Base-by-base conservation (phyloP, 208 protist genomes). In the Crithidia mellificae region DNA sequence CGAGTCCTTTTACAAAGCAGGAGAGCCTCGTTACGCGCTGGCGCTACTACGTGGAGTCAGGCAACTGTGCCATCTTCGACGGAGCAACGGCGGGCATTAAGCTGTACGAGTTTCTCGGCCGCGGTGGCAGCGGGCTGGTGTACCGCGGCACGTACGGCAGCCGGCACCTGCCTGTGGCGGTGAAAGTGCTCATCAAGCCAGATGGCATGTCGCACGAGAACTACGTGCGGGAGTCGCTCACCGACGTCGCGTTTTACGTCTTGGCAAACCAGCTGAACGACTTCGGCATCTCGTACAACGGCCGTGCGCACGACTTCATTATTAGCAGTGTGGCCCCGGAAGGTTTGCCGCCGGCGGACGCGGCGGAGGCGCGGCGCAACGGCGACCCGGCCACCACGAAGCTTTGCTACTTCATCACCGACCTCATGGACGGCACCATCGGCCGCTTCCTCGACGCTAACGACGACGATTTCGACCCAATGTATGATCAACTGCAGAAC, bases 371-470 rank as follows among this genome's bases (percentile, higher is more conserved):
- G 30, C 68, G 75, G 15, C 74, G 74, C 24, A 65, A 65, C 29
- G 63, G 11, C 0, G 69, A 85, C 19, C n/a, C 61, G 2, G 39
- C 38, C 20, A 68, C 58, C 2, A 79, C 73, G 17, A 74, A 78
- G 51, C 84, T 96, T 47, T 93, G 88, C 73, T 96, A 94, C 77
- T 58, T 94, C 17, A 63, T 93, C 2, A 91, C 81, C 2, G 78
- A 90, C 55, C 67, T 93, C 29, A 93, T 96, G 91, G 91, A 96
- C 68, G 87, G 85, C 47, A 90, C 86, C 8, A 43, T 96, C 27
- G 91, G 91, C 39, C 87, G 85, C 24, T 96, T 96, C 64, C 68
- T 96, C 19, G 80, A 65, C 34, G 78, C 85, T 27, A 64, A 83
- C 24, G 91, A 96, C 12, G 77, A 78, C 49, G 91, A 87, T 57